Evolutionary conservation across 805 yeast genomes (phyloP), one percentile per base, ranked within the genome.

Genomic region (Kuraishia ogatae): DNA sequence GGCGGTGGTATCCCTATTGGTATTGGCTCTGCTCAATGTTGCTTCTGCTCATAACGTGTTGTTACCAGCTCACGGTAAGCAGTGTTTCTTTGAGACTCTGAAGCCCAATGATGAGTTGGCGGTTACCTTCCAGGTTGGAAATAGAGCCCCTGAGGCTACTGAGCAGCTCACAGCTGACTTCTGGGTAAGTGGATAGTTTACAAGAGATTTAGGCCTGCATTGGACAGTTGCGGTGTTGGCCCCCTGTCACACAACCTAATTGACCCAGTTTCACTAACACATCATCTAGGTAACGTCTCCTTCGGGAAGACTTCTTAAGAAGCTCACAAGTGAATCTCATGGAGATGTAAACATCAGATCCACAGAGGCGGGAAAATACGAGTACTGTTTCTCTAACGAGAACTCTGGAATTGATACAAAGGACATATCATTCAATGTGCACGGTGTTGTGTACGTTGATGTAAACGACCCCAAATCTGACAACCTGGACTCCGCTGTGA

Each of bases 391-490:
- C 77, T 83, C 93, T 61, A 93, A 94, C 70, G 97, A 91, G 70
- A 83, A 81, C 63, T 77, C 89, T 6, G 75, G 81, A 21, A 67
- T 84, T 51, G 81, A 79, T 49, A 89, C 94, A 53, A 87, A 90
- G 71, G 99, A 93, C 67, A 96, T 93, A 46, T 86, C 97, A 0
- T 93, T 93, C 79, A 94, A 93, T 70, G 89, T 93, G 56, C 97
- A 91, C 67, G 98, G 97, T 28, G 90, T 89, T 39, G 83, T 92
- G 55, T 93, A 55, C 52, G 55, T 55, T 20, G 57, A 55, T 54
- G 56, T 55, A n/a, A 55, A 55, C 50, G 57, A 55, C 49, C 53
- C 54, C 15, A 28, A 59, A 21, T 50, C 60, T 6, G 63, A 59
- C 39, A 60, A 57, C 57, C 77, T 94, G 63, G 98, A 93, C 63